Percentiles rank a stretch among this genome's conserved stretches.
These are phyloP conservation scores for Colletotrichum australisinense DNA, from an alignment of 2,329 filamentous ascomycete species.

Conservation along the genomic window DNA sequence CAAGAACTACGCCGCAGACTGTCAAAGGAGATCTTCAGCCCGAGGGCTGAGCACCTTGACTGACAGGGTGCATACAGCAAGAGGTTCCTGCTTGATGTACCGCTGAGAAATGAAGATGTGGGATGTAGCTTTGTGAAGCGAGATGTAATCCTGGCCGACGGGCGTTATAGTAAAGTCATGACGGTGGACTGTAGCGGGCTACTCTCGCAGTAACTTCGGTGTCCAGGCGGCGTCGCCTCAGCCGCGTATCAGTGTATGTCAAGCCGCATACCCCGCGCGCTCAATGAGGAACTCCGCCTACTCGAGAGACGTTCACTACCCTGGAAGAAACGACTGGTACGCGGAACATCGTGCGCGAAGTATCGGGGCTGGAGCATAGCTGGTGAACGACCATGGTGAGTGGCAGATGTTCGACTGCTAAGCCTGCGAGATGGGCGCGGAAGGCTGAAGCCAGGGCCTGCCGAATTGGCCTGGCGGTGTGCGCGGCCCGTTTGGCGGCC, in stretches of 20 bases:
- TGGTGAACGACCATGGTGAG: background rate
- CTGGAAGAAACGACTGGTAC: background rate
- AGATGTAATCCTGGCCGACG: conserved; percentile 1
- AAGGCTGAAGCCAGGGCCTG: conserved; percentile 5
- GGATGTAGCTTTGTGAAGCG: background rate
- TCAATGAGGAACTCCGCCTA: background rate
- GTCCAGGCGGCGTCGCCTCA: conserved; percentile 10
- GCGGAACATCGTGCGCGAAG: background rate
- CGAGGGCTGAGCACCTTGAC: background rate
- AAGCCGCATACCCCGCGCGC: background rate
- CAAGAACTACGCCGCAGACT: background rate
- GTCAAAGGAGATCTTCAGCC: background rate
- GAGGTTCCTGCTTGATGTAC: background rate
- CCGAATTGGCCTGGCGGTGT: conserved; percentile 25
- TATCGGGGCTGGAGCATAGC: background rate
- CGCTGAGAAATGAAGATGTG: background rate
- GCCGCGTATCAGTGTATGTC: conserved; percentile 14
- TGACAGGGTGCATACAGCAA: background rate
- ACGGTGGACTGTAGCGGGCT: background rate
- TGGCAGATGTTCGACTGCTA: conserved; percentile 1
- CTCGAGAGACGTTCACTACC: background rate
- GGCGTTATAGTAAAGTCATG: conserved; percentile 29
- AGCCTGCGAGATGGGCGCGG: background rate
- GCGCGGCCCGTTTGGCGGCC: conserved; percentile 28
- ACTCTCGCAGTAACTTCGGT: conserved; percentile 9